Evolutionary conservation across 495 filamentous ascomycete genomes (phyloP), one percentile per base, ranked within the genome.

Genomic region (Penicillium pulvis): DNA sequence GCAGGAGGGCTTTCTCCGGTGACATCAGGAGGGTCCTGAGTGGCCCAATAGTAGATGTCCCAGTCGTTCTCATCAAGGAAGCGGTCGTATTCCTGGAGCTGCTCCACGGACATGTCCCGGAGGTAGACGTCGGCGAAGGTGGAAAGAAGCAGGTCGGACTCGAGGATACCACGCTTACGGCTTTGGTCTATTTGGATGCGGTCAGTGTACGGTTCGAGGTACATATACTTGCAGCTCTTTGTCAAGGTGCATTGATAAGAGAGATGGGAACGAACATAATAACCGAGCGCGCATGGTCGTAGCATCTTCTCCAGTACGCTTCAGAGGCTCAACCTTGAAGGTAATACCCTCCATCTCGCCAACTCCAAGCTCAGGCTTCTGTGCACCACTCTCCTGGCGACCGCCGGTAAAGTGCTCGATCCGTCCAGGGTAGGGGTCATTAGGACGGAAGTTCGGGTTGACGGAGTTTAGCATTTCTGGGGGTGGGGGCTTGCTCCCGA

Each of bases 41-140:
- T 98, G 1, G 92, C 91, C 94, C 94, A 98, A 82, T 98, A 98
- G 80, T 98, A 98, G 58, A 98, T 98, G 71, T 98, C 94, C 94
- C 94, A 98, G 74, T 98, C 94, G 71, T 98, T 98, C 74, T 98
- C 94, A 77, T 98, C 94, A 47, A 98, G 85, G 82, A 98, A 97
- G 16, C 81, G 77, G 72, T 98, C 95, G 77, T 93, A 98, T 72
- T 95, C 85, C 58, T 82, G 70, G 55, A 98, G 83, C 66, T 93
- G 91, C 49, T 79, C 74, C 4, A 76, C 74, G 0, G 80, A 82
- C 93, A 98, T 96, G 46, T 75, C 71, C 10, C 75, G 66, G 12
- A 98, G 85, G 73, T 94, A 79, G 41, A 79, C 77, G 59, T 94
- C 86, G 42, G 94, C 95, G 71, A 98, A 98, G 60, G 94, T 98